Evolutionary conservation across 1,284 basidiomycete genomes (phyloP).

Genomic region (Rhodotorula sp.): DNA sequence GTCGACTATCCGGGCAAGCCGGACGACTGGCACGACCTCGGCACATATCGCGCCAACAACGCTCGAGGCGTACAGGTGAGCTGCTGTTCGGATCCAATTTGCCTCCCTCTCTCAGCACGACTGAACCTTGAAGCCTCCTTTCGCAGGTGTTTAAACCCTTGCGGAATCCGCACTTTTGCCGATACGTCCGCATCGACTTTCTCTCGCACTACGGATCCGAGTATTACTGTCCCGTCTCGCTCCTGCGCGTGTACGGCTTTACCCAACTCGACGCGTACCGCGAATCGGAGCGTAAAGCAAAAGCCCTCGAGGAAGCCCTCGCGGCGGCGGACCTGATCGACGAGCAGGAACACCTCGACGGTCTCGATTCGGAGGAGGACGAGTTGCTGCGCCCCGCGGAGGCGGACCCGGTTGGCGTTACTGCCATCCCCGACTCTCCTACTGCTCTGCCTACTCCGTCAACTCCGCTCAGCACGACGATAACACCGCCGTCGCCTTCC

Average conservation of each 20-base stretch:
- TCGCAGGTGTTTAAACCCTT: slow-evolving; percentile 70
- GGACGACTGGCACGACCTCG: slow-evolving; percentile 54
- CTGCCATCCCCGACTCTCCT: neutral
- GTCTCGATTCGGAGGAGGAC: neutral
- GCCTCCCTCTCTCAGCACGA: neutral
- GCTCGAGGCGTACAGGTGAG: slow-evolving; percentile 83
- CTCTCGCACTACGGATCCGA: slow-evolving; percentile 90
- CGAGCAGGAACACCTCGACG: slow-evolving; percentile 54
- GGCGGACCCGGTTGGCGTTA: neutral
- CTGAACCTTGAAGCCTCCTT: neutral
- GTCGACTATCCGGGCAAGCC: slow-evolving; percentile 42
- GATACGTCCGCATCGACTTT: slow-evolving; percentile 93
- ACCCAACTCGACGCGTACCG: slow-evolving; percentile 97
- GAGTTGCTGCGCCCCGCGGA: neutral
- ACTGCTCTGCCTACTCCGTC: neutral
- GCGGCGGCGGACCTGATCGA: slow-evolving; percentile 43
- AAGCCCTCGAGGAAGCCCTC: slow-evolving; percentile 26
- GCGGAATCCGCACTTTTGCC: slow-evolving; percentile 72
- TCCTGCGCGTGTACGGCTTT: slow-evolving; percentile 90
- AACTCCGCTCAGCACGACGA: neutral
- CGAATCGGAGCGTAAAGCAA: slow-evolving; percentile 61
- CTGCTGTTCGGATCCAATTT: too few relatives aligned
- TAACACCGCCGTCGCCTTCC: neutral
- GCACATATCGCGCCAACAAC: slow-evolving; percentile 82
- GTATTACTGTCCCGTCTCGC: slow-evolving; percentile 91